phyloP scores from a whole-genome alignment of 768 basidiomycete genomes.

The Daedaleopsis sinensis region DNA sequence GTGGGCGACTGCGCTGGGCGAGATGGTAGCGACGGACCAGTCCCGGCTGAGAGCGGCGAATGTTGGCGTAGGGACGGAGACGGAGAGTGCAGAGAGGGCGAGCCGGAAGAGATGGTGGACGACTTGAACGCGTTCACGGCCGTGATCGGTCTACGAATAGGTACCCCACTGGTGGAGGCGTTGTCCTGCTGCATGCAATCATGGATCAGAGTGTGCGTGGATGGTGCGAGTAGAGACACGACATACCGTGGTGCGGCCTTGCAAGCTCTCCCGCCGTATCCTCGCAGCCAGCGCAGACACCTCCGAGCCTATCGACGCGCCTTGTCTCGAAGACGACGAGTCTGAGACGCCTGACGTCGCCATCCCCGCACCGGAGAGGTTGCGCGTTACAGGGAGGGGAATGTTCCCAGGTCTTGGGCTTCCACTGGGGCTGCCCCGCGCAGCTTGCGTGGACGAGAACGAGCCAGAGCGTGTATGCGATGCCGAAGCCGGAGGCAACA shows the following conservation, averaged over 20 bases:
- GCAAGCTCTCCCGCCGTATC: conserved; percentile 52
- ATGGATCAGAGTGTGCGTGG: conserved; percentile 8
- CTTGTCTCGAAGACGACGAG: conserved; percentile 42
- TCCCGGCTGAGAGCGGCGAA: conserved; percentile 43
- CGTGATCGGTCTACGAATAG: conserved; percentile 47
- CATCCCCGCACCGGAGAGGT: conserved; percentile 35
- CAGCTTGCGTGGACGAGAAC: conserved; percentile 27
- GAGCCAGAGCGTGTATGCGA: conserved; percentile 38
- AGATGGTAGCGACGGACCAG: conserved; percentile 37
- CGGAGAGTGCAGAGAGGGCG: conserved; percentile 51
- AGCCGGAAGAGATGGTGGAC: conserved; percentile 50
- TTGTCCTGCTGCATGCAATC: conserved; percentile 30
- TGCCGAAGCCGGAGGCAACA: conserved; percentile 33
- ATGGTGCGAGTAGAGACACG: not conserved
- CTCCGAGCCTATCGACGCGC: conserved; percentile 40
- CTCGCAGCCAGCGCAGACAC: conserved; percentile 43
- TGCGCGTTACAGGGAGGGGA: conserved; percentile 39
- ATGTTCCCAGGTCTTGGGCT: conserved; percentile 40
- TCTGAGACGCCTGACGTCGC: conserved; percentile 43
- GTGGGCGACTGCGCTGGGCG: conserved; percentile 43
- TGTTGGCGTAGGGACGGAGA: conserved; percentile 50
- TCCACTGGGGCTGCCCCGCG: conserved; percentile 18
- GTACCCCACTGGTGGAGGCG: conserved; percentile 41
- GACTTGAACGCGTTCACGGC: conserved; percentile 53
- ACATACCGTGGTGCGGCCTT: conserved; percentile 36